Evolutionary conservation across 2,329 filamentous ascomycete species (phyloP).

Genomic region (Dactylonectria estremocensis): DNA sequence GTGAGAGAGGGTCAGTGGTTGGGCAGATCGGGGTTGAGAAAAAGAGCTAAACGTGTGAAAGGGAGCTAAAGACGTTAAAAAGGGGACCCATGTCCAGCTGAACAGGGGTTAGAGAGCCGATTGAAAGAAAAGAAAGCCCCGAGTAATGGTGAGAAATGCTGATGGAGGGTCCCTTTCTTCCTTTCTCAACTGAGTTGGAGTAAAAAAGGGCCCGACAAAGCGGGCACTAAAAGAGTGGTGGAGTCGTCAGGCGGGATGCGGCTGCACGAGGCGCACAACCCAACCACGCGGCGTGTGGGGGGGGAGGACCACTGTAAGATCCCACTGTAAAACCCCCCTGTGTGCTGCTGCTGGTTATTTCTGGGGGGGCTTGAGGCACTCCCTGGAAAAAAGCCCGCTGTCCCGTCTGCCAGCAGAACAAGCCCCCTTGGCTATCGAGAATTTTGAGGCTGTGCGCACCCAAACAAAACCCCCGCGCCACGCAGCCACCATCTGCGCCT

Average conservation of each 20-base stretch:
- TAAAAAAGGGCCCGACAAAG: background rate
- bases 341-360: background rate
- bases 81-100: conserved; percentile 31
- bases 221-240: background rate
- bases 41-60: background rate
- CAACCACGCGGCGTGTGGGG: conserved; percentile 26
- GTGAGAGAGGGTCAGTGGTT: background rate
- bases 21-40: conserved; percentile 10
- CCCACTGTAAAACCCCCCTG: too few species aligned
- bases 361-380: background rate
- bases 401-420: background rate
- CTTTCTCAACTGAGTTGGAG: conserved; percentile 2
- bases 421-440: conserved; percentile 25
- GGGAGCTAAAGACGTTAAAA: too few species aligned
- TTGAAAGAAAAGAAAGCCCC: background rate
- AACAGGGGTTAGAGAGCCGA: conserved; percentile 19
- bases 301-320: too few species aligned
- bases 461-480: background rate
- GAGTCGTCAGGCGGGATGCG: conserved; percentile 20
- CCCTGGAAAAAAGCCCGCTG: background rate
- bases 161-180: background rate
- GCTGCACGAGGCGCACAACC: background rate
- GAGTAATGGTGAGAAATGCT: conserved; percentile 5
- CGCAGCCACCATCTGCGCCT: conserved; percentile 32
- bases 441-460: conserved; percentile 23